phyloP scores from a whole-genome alignment of 495 filamentous ascomycete species.

The Evernia prunastri region DNA sequence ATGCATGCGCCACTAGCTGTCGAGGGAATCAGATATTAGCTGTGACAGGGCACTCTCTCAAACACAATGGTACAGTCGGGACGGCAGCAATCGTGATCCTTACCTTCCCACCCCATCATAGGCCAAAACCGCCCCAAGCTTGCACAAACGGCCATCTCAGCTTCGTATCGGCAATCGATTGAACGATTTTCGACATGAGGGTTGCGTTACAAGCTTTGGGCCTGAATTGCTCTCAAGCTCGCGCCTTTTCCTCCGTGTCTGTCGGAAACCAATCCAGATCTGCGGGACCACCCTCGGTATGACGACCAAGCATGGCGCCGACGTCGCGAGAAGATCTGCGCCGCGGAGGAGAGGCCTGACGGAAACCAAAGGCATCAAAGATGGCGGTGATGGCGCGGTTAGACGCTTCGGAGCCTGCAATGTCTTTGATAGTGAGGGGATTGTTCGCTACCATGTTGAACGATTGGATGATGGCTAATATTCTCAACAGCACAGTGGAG shows the following conservation, averaged over 20 bases:
- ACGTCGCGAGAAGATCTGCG: conserved; percentile 7
- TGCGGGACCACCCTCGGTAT: conserved; percentile 7
- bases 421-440: background rate
- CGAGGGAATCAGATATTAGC: background rate
- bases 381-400: conserved; percentile 8
- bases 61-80: background rate
- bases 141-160: conserved; percentile 11
- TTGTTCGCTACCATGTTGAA: conserved; percentile 4
- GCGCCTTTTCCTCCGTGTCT: conserved; percentile 12
- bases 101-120: conserved; percentile 13
- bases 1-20: conserved; percentile 8
- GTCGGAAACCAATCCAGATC: conserved; percentile 9
- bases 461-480: conserved; percentile 1
- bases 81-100: background rate
- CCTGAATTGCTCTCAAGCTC: background rate
- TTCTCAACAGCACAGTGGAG: no score
- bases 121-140: conserved; percentile 11
- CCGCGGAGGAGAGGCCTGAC: conserved; percentile 7
- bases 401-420: conserved; percentile 10
- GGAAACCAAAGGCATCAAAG: conserved; percentile 14
- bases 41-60: background rate
- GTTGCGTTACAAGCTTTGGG: conserved; percentile 9
- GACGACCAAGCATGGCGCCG: conserved; percentile 5
- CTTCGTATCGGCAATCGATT: conserved; percentile 1
- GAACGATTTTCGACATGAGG: conserved; percentile 1